Evolutionary conservation across 257 asterid genomes (phyloP).

Genomic region (Jaltomata sinuosa): DNA sequence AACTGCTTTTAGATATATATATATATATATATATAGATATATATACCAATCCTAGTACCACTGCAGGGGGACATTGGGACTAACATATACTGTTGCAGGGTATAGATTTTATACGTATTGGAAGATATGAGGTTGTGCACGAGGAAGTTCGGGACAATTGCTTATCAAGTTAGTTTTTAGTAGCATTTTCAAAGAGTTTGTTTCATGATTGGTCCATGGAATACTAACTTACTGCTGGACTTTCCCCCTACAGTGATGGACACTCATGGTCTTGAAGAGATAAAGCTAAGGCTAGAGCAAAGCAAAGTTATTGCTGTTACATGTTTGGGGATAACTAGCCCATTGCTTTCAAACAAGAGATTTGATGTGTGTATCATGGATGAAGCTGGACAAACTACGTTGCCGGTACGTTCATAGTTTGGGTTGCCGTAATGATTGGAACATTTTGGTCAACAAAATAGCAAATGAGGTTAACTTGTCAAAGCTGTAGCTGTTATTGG

Average conservation of each 20-base stretch:
- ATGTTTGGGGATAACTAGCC: constrained; percentile 90
- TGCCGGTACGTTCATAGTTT: constrained; percentile 48
- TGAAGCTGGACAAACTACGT: constrained; percentile 97
- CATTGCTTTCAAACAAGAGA: constrained; percentile 71
- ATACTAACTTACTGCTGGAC: constrained; percentile 9
- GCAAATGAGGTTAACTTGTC: neutral
- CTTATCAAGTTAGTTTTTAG: constrained; percentile 51
- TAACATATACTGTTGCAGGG: constrained; percentile 41
- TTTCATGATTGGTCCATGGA: neutral
- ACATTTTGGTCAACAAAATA: neutral
- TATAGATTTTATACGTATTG: constrained; percentile 80
- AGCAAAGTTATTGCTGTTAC: constrained; percentile 82
- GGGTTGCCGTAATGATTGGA: neutral
- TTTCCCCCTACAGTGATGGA: constrained; percentile 42
- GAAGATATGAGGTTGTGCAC: constrained; percentile 82
- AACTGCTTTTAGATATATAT: neutral
- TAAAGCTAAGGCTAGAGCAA: constrained; percentile 56
- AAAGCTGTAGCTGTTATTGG: neutral
- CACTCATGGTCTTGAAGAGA: constrained; percentile 47
- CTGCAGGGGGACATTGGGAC: neutral
- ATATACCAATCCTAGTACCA: constrained; percentile 1
- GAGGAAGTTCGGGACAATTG: constrained; percentile 70
- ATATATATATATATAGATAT: neutral
- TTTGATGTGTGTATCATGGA: constrained; percentile 98
- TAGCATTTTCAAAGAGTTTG: neutral